Evolutionary conservation across 78 protist genomes (phyloP).

Genomic region (Dictyostelium capitatum): DNA sequence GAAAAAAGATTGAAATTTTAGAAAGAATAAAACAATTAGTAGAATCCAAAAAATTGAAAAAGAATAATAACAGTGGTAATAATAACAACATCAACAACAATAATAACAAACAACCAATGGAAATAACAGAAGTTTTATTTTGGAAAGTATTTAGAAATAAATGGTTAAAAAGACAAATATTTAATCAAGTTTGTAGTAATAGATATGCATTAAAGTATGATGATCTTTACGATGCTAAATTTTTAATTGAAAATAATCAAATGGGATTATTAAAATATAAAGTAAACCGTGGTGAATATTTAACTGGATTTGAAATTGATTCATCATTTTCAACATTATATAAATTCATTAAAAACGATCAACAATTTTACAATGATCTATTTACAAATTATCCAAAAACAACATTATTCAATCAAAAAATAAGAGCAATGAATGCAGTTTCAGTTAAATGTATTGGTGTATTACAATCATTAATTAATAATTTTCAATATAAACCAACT

Average conservation of each 20-base stretch:
- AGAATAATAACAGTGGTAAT: neutral
- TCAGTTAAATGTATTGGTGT: neutral
- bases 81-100: neutral
- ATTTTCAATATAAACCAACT: neutral
- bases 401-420: neutral
- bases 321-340: neutral
- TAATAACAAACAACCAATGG: neutral
- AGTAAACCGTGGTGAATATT: neutral
- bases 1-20: neutral
- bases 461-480: neutral
- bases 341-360: neutral
- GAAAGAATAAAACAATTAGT: neutral
- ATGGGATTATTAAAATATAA: neutral
- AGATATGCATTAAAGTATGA: conserved; percentile 1
- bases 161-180: neutral
- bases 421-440: neutral
- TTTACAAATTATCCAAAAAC: neutral
- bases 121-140: neutral
- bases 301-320: neutral
- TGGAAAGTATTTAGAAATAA: conserved; percentile 1
- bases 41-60: neutral
- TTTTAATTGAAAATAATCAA: neutral
- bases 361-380: neutral
- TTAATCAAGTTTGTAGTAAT: neutral
- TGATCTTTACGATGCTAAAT: neutral